Base-by-base conservation (phyloP, 2,329 filamentous ascomycete species). In the Eutypa lata region DNA sequence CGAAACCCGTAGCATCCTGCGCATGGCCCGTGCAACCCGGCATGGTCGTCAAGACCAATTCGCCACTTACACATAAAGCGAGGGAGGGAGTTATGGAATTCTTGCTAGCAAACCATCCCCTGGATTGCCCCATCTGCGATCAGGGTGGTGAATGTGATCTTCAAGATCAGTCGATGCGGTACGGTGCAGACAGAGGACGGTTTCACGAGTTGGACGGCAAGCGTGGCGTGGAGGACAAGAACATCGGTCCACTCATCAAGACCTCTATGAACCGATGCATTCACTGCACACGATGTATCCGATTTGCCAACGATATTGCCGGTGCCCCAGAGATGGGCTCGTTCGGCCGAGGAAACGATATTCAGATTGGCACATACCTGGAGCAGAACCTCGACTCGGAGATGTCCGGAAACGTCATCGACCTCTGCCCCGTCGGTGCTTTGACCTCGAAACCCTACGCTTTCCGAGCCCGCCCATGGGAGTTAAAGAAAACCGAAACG, bases 231-330 rank as follows among this genome's bases (percentile, higher is more conserved):
- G 94, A 99, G 78, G 94, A 99, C 76, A 99, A 99, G 83, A 97
- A 99, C 74, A 97, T 99, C 67, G 94, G 94, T 35, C 94, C 94
- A 50, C 75, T 99, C 63, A 90, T 99, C 77, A 99, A 99, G 84
- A 99, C 94, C 3, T 99, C 94, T 48, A 99, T 99, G 94, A 99
- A 99, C 82, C 85, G 94, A 71, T 99, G 94, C 75, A 99, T 99
- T 68, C 94, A 99, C 80, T 99, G 94, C 81, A 99, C 94, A 59
- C 87, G 94, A 68, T 99, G 94, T 76, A 86, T 99, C 64, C 91
- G 94, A 69, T 99, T 99, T 75, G 90, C 94, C 71, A 99, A 97
- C 75, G 94, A 99, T 68, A 82, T 99, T 67, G 94, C 94, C 57
- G 94, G 94, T 66, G 94, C 94, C 55, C 91, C 94, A 35, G 94